These are phyloP conservation scores for Collybiopsis confluens DNA, from an alignment of 768 basidiomycete genomes.

Conservation along the genomic window DNA sequence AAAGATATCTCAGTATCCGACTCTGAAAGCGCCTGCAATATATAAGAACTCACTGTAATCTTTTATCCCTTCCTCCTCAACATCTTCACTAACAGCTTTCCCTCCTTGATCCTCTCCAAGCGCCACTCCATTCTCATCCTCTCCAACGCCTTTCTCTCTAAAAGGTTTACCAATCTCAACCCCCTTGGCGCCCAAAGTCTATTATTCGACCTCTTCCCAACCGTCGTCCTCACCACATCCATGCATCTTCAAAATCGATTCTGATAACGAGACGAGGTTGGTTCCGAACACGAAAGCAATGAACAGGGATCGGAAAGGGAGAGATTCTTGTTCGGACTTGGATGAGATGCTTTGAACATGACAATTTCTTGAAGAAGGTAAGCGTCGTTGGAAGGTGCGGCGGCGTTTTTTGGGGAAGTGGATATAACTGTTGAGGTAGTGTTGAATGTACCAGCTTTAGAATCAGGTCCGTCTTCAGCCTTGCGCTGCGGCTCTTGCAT, in stretches of 20 bases:
- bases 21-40: neutral
- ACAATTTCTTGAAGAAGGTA: conserved; percentile 30
- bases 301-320: conserved; percentile 40
- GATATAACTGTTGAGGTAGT: conserved; percentile 5
- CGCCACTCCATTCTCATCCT: conserved; percentile 20
- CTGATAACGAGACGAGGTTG: conserved; percentile 35
- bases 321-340: neutral
- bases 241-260: conserved; percentile 32
- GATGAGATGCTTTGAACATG: conserved; percentile 18
- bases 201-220: conserved; percentile 30
- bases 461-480: neutral
- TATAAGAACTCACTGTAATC: conserved; percentile 11
- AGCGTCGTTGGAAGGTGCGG: conserved; percentile 25
- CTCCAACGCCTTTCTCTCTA: conserved; percentile 19
- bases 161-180: conserved; percentile 20
- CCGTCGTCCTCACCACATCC: conserved; percentile 31
- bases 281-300: conserved; percentile 45
- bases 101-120: conserved; percentile 15
- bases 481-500: conserved; percentile 4
- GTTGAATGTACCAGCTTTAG: neutral
- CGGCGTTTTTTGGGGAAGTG: neutral
- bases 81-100: conserved; percentile 15
- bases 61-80: neutral
- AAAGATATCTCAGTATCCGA: neutral
- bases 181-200: conserved; percentile 50